Evolutionary conservation across 768 basidiomycete genomes (phyloP).

Genomic region (Austroboletus eburneus): DNA sequence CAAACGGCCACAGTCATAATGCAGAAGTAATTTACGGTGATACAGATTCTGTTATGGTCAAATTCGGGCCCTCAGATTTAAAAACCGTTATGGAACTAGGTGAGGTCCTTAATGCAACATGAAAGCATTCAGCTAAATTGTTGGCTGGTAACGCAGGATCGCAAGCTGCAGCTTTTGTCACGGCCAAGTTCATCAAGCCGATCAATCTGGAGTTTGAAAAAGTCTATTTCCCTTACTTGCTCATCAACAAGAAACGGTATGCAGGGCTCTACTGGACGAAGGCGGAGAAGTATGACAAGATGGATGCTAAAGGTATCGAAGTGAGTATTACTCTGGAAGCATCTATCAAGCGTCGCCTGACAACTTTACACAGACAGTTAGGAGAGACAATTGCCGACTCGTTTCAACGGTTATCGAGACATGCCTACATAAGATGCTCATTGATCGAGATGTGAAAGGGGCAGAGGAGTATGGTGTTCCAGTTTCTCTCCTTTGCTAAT

Average conservation of each 20-base stretch:
- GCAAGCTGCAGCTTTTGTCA: slow-evolving; percentile 91
- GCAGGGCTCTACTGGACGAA: slow-evolving; percentile 98
- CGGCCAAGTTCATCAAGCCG: slow-evolving; percentile 85
- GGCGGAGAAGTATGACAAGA: slow-evolving; percentile 94
- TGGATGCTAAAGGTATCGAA: slow-evolving; percentile 99
- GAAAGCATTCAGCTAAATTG: not conserved
- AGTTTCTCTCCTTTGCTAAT: slow-evolving; percentile 4
- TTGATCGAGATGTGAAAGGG: slow-evolving; percentile 88
- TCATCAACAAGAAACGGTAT: slow-evolving; percentile 98
- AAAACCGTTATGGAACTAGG: slow-evolving; percentile 87
- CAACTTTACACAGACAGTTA: slow-evolving; percentile 67
- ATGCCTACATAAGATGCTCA: slow-evolving; percentile 95
- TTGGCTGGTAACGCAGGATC: slow-evolving; percentile 50
- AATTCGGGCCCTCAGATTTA: slow-evolving; percentile 88
- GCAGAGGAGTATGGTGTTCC: slow-evolving; percentile 73
- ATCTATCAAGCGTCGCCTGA: not conserved
- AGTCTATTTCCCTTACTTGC: slow-evolving; percentile 95
- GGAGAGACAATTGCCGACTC: slow-evolving; percentile 97
- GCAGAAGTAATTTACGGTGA: slow-evolving; percentile 98
- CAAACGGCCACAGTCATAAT: slow-evolving; percentile 81
- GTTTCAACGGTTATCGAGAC: slow-evolving; percentile 98
- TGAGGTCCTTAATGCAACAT: slow-evolving; percentile 30
- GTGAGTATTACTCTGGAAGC: slow-evolving; percentile 38
- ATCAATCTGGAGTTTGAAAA: slow-evolving; percentile 99
- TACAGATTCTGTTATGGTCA: slow-evolving; percentile 99